Conservation (phyloP, 75 land plant species). For the Pinus taeda region DNA sequence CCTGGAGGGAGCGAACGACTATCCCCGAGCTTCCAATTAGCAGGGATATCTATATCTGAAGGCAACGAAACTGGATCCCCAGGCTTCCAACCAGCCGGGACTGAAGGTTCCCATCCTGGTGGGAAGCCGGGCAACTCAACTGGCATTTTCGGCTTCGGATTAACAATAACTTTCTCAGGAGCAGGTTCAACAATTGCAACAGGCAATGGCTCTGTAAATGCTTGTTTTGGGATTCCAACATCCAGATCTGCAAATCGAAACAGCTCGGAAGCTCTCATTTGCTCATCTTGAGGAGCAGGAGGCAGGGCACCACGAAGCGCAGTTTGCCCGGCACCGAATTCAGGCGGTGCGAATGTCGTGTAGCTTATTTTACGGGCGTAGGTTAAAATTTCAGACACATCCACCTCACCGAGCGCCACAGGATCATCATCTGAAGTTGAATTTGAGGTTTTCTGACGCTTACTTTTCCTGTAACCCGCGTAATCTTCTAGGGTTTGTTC, state of each 20-base stretch:
- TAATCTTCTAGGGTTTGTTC: conserved; percentile 74
- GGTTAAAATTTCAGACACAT: conserved; percentile 62
- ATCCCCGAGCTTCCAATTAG: conserved; percentile 95
- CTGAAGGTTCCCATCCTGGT: conserved; percentile 63
- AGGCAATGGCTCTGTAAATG: neutral
- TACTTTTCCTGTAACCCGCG: conserved; percentile 47
- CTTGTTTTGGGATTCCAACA: conserved; percentile 67
- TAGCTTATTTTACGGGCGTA: conserved; percentile 91
- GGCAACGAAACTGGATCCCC: conserved; percentile 79
- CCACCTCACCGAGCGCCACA: conserved; percentile 17
- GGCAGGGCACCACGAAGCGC: conserved; percentile 82
- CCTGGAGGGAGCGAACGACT: conserved; percentile 62
- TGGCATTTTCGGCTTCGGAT: conserved; percentile 3
- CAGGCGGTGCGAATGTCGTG: conserved; percentile 96
- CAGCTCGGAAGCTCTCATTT: conserved; percentile 86
- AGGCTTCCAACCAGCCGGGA: conserved; percentile 94
- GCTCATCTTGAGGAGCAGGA: conserved; percentile 92
- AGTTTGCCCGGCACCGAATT: conserved; percentile 68
- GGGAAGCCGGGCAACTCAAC: conserved; percentile 14
- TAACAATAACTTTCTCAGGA: neutral
- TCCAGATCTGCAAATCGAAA: conserved; percentile 64
- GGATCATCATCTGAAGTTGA: conserved; percentile 6
- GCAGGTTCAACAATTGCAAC: neutral
- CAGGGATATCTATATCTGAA: conserved; percentile 48
- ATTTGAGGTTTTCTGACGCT: conserved; percentile 18